A percentile compares a stretch with the other conserved stretches of the same genome.
Evolutionary conservation across 2,329 filamentous ascomycete genomes (phyloP).

Genomic region (Talaromyces sp.): DNA sequence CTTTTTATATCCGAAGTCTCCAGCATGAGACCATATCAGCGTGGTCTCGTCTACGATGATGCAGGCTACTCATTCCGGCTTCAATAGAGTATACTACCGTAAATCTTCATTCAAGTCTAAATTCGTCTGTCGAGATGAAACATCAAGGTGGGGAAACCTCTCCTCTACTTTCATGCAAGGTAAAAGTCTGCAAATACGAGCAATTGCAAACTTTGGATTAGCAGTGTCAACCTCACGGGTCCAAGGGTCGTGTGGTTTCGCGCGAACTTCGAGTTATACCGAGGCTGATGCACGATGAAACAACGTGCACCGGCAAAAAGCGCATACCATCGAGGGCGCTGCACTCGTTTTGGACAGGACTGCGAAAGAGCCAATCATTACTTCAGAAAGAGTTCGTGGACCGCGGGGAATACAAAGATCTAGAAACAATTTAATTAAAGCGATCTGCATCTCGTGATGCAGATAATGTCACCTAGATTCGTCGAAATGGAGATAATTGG

Average conservation of each 20-base stretch:
- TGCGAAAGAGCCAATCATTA: not conserved
- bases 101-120: not conserved
- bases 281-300: not conserved
- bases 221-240: not conserved
- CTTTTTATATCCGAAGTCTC: not conserved
- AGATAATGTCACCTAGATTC: not conserved
- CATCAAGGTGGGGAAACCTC: not conserved
- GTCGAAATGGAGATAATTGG: not conserved
- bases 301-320: not conserved
- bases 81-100: not conserved
- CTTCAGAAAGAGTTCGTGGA: not conserved
- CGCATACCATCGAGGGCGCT: not conserved
- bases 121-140: not conserved
- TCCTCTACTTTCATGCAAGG: not conserved
- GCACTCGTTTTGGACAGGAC: not conserved
- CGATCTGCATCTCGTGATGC: not conserved
- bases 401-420: not conserved
- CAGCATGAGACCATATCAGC: not conserved
- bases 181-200: not conserved
- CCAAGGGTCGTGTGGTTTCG: not conserved
- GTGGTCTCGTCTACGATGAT: not conserved
- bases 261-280: not conserved
- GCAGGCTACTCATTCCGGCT: not conserved
- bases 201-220: not conserved
- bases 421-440: not conserved